These are phyloP conservation scores for Lactifluus hygrophoroides DNA, from an alignment of 768 basidiomycete genomes.

Conservation along the genomic window DNA sequence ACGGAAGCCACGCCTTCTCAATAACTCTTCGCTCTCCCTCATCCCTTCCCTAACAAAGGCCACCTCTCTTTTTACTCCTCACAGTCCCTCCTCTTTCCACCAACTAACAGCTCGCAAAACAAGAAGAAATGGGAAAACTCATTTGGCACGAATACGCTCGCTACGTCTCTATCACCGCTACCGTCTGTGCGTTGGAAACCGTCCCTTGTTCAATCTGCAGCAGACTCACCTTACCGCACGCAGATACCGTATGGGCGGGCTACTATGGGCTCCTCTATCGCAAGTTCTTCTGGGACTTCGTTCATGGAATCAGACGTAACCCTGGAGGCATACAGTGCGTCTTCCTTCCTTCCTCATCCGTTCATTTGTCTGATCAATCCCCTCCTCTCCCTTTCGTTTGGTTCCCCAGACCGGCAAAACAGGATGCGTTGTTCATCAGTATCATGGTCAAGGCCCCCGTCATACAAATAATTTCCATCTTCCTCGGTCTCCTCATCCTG, in stretches of 20 bases:
- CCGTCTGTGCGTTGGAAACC: constrained; percentile 49
- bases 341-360: neutral
- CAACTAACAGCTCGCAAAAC: neutral
- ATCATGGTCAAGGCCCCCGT: constrained; percentile 74
- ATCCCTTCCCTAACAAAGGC: neutral
- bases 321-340: constrained; percentile 77
- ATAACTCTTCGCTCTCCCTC: constrained; percentile 8
- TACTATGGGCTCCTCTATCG: constrained; percentile 79
- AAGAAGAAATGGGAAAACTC: constrained; percentile 59
- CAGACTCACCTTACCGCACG: neutral
- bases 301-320: constrained; percentile 68
- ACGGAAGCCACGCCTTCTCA: neutral
- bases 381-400: constrained; percentile 47
- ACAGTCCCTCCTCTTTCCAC: neutral
- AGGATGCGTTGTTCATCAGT: constrained; percentile 48
- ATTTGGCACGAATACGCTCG: constrained; percentile 77
- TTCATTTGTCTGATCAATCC: neutral
- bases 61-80: neutral
- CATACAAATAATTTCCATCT: constrained; percentile 59
- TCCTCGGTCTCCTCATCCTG: constrained; percentile 50
- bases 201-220: neutral
- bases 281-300: constrained; percentile 96
- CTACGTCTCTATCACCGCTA: constrained; percentile 57
- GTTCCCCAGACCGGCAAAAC: constrained; percentile 20
- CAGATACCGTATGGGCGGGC: constrained; percentile 74